Evolutionary conservation across 2,329 filamentous ascomycete species (phyloP).

Genomic region (Tolypocladium amazonense): DNA sequence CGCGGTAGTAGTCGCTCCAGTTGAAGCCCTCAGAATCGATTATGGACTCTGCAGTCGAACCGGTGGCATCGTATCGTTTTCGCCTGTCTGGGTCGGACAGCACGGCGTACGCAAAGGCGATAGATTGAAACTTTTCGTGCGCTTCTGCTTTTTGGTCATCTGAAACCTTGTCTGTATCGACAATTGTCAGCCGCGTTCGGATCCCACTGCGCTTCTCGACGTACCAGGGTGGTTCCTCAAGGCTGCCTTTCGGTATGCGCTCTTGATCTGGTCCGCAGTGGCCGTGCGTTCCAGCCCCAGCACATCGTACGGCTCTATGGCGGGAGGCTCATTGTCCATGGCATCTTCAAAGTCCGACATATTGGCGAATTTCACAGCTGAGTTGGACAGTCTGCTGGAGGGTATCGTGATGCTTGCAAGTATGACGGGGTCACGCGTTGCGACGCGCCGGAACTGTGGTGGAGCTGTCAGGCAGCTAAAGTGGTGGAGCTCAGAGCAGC

Average conservation of each 20-base stretch:
- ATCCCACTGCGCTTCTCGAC: conserved; percentile 3
- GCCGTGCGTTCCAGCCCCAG: conserved; percentile 62
- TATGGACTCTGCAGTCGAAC: conserved; percentile 76
- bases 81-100: conserved; percentile 75
- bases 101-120: conserved; percentile 90
- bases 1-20: conserved; percentile 83
- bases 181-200: conserved; percentile 6
- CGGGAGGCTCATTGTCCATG: conserved; percentile 46
- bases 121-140: conserved; percentile 73
- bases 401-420: conserved; percentile 1
- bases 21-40: conserved; percentile 72
- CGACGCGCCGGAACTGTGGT: conserved; percentile 2
- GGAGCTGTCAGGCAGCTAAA: neutral
- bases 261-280: conserved; percentile 71
- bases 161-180: conserved; percentile 61
- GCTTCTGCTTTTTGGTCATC: conserved; percentile 59
- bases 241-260: conserved; percentile 83
- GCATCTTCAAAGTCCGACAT: conserved; percentile 44
- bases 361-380: conserved; percentile 7
- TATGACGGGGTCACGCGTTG: conserved; percentile 7
- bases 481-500: neutral
- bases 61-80: conserved; percentile 79
- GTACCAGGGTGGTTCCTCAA: conserved; percentile 78
- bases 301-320: conserved; percentile 68
- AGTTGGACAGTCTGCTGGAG: conserved; percentile 1